Conservation (phyloP, 202 grass and related monocot species). For the Dendrocalamus latiflorus region DNA sequence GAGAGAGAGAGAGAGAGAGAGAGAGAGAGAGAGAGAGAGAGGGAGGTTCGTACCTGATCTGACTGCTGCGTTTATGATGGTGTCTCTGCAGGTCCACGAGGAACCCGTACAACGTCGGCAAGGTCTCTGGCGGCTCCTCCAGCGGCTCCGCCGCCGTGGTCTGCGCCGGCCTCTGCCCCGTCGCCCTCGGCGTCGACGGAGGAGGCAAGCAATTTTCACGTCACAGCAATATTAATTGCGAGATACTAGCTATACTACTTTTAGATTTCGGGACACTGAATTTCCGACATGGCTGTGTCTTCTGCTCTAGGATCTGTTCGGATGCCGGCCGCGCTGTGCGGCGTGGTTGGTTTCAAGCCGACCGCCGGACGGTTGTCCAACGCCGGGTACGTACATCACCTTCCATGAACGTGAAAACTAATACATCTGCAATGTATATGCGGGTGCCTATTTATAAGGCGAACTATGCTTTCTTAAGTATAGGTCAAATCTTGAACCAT, state of each 20-base stretch:
- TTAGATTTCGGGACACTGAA: background rate
- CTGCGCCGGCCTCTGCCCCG: slow-evolving; percentile 83
- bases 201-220: slow-evolving; percentile 37
- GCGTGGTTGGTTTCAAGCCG: slow-evolving; percentile 90
- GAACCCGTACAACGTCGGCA: slow-evolving; percentile 70
- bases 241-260: background rate
- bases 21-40: background rate
- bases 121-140: slow-evolving; percentile 75
- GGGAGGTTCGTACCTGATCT: background rate
- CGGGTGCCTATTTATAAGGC: no score
- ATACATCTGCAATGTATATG: background rate
- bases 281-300: background rate
- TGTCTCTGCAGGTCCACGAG: slow-evolving; percentile 54
- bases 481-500: no score
- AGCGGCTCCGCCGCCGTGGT: slow-evolving; percentile 90
- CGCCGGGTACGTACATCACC: slow-evolving; percentile 44
- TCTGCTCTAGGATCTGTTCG: slow-evolving; percentile 56
- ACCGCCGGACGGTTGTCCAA: slow-evolving; percentile 75
- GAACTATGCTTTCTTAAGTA: no score
- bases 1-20: no score
- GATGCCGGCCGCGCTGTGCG: slow-evolving; percentile 88
- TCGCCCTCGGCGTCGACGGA: slow-evolving; percentile 98
- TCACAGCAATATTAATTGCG: background rate
- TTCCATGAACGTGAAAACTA: background rate
- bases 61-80: background rate